Evolutionary conservation across 139 green algal species (phyloP).

Genomic region (Picochlorum sp.): DNA sequence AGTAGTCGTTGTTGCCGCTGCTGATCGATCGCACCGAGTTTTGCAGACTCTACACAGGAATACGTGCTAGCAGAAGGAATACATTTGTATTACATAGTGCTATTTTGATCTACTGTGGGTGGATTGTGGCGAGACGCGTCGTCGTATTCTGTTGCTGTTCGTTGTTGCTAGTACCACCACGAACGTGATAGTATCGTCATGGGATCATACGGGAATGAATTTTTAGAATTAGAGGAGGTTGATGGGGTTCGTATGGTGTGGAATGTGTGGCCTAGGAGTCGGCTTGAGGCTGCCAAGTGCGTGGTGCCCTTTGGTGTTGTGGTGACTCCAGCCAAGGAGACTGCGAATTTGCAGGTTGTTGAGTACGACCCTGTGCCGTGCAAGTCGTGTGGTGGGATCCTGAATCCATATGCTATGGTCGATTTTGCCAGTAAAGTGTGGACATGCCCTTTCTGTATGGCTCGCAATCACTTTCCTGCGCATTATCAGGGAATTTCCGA

Average conservation of each 20-base stretch:
- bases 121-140: no score
- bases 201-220: slow-evolving; percentile 22
- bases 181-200: slow-evolving; percentile 1
- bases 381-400: slow-evolving; percentile 80
- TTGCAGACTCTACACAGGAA: no score
- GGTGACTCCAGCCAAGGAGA: slow-evolving; percentile 80
- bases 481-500: slow-evolving; percentile 80
- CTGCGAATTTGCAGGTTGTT: slow-evolving; percentile 75
- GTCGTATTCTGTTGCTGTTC: no score
- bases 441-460: slow-evolving; percentile 94
- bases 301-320: slow-evolving; percentile 89
- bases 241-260: slow-evolving; percentile 80
- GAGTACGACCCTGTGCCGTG: slow-evolving; percentile 92
- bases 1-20: no score
- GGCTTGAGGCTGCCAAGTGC: slow-evolving; percentile 91
- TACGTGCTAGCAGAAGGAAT: no score
- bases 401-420: slow-evolving; percentile 88
- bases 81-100: no score
- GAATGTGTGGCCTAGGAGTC: slow-evolving; percentile 94
- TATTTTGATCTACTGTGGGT: no score
- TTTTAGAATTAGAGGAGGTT: slow-evolving; percentile 59
- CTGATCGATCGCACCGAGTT: no score
- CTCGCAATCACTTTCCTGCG: slow-evolving; percentile 91
- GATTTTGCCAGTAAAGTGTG: slow-evolving; percentile 90
- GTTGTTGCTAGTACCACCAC: no score